Evolutionary conservation across 73 alveolate genomes (phyloP), one percentile per base, ranked within the genome.

Genomic region (Paraurostyla sp.): DNA sequence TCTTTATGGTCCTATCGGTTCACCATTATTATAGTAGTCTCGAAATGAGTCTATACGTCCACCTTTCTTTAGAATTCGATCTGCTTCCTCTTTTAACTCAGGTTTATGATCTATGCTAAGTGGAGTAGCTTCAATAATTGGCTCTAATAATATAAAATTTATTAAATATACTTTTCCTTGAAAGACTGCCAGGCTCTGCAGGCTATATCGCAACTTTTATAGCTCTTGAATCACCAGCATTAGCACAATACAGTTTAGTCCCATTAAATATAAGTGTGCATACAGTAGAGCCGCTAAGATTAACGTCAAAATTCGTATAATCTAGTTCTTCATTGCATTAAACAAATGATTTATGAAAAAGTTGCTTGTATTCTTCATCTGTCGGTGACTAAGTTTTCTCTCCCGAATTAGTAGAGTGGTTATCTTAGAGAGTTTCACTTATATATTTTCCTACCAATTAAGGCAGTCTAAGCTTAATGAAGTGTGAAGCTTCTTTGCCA

Each of bases 1-100:
- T 62, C 99, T 91, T 23, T 87, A 83, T 13, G 98, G 98, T 0
- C 99, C 98, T 84, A 94, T 91, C 68, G 94, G 96, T 36, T 96
- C 98, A 22, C 98, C 98, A 83, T 94, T 92, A 52, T 49, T 78
- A n/a, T 29, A 51, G 65, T 92, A 94, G 88, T 96, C 99, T 75
- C 92, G 87, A 91, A 90, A 96, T 0, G 98, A 96, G 57, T 93
- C 98, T 0, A 96, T 94, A 48, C 99, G 86, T 23, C 98, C 98
- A 33, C 97, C 97, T 33, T 52, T 40, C 30, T 71, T 76, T 42
- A 87, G 32, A 63, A 95, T 90, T 49, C 98, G 38, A 36, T 92
- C 93, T 58, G 91, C 91, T 63, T 95, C 98, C 40, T 90, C 97
- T 22, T 91, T 84, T 43, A 71, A 73, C 41, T 93, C 96, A 0